A percentile compares a stretch with the other conserved stretches of the same genome.
phyloP scores from a whole-genome alignment of 2,329 filamentous ascomycete species.

The Chaetoscypha palmicola region DNA sequence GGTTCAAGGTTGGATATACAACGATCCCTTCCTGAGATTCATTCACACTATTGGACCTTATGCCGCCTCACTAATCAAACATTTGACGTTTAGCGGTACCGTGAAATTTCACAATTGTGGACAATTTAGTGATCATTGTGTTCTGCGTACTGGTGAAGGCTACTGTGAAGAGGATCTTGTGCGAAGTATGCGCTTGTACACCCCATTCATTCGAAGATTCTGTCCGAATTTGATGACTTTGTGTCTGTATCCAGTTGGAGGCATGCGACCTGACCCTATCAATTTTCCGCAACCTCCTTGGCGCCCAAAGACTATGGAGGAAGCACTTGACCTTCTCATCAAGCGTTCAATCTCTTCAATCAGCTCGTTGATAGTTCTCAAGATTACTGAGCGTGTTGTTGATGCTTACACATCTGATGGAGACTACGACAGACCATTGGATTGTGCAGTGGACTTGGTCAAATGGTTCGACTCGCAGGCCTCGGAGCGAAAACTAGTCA shows the following conservation, averaged over 20 bases:
- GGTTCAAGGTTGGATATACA: conserved; percentile 9
- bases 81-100: neutral
- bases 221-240: neutral
- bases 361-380: neutral
- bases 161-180: neutral
- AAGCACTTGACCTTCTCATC: neutral
- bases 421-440: neutral
- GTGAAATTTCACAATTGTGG: conserved; percentile 4
- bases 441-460: neutral
- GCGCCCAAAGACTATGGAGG: neutral
- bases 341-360: neutral
- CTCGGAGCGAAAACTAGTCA: no score
- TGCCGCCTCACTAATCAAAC: conserved; percentile 1
- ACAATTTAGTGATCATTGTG: neutral
- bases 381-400: neutral
- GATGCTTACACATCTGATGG: neutral
- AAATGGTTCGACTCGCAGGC: no score
- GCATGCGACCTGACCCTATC: neutral
- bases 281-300: neutral
- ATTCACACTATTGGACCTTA: conserved; percentile 10
- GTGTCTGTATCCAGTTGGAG: neutral
- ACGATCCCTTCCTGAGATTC: conserved; percentile 13
- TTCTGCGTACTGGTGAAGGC: no score
- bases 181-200: neutral
- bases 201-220: neutral